A percentile compares a stretch with the other conserved stretches of the same genome.
Evolutionary conservation across 176 grass and related monocot genomes (phyloP).

Genomic region (Ensete glaucum): DNA sequence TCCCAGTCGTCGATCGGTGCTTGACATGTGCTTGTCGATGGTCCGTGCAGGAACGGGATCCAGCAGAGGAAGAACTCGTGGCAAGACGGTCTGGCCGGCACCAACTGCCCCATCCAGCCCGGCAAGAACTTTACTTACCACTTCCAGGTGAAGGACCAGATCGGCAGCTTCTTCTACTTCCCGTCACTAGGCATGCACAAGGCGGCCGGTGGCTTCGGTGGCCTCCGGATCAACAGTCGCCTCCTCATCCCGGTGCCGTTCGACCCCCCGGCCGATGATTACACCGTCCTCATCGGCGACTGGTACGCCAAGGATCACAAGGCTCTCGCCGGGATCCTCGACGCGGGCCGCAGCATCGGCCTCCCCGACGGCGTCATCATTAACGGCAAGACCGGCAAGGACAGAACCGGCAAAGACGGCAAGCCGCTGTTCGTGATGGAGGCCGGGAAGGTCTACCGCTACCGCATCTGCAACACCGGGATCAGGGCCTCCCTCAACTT

Average conservation of each 20-base stretch:
- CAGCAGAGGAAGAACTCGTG: slow-evolving; percentile 93
- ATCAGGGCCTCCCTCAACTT: slow-evolving; percentile 69
- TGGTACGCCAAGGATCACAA: slow-evolving; percentile 84
- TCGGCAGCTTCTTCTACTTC: slow-evolving; percentile 93
- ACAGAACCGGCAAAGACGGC: slow-evolving; percentile 23
- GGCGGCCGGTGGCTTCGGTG: slow-evolving; percentile 54
- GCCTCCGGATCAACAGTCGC: slow-evolving; percentile 73
- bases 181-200: slow-evolving; percentile 77
- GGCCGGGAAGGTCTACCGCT: slow-evolving; percentile 65
- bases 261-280: slow-evolving; percentile 56
- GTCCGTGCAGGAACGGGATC: slow-evolving; percentile 64
- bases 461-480: slow-evolving; percentile 83
- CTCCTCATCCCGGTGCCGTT: slow-evolving; percentile 83
- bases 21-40: neutral
- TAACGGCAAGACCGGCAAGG: slow-evolving; percentile 74
- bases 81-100: slow-evolving; percentile 68
- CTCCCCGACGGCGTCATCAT: slow-evolving; percentile 62
- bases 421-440: slow-evolving; percentile 61
- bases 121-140: slow-evolving; percentile 82
- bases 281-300: slow-evolving; percentile 45
- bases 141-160: slow-evolving; percentile 90
- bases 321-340: slow-evolving; percentile 43
- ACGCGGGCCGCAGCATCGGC: slow-evolving; percentile 50
- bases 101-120: slow-evolving; percentile 72
- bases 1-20: neutral